Base-by-base conservation (phyloP, 78 protist genomes). In the Isochrysis galbana region DNA sequence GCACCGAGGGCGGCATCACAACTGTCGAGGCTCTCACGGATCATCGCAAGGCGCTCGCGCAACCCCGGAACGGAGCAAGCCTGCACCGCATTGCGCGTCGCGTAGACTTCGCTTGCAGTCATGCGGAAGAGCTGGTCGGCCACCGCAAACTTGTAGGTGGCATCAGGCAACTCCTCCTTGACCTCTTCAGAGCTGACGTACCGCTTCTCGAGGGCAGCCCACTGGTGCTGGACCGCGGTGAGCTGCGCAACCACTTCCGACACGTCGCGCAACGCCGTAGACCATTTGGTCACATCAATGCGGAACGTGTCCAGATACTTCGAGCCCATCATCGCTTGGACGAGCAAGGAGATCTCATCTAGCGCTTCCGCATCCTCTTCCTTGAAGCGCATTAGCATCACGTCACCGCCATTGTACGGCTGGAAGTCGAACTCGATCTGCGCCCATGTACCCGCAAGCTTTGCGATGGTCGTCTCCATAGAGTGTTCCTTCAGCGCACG, bases 181-280 rank as follows among this genome's bases (percentile, higher is more conserved):
- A 95, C 94, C 67, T 95, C 96, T 39, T 92, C 95, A 19, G 95
- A 93, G 87, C 94, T 94, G 70, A 91, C 88, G 89, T 93, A 95
- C 55, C 93, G 93, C 39, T 78, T 82, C 74, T 93, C 95, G 32
- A 95, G 87, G 61, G 93, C 54, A 23, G 87, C 87, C 96, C 96
- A 95, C 32, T 93, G 93, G 67, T 84, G 54, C 90, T 95, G 96
- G n/a, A 93, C 92, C 38, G 74, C 95, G 54, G 55, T 26, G 94
- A 94, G 19, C 44, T 83, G 44, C 38, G 61, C 5, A 19, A 91
- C 29, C 36, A 92, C 94, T 3, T 47, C 91, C 7, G 93, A 84
- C 29, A 92, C 82, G 11, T 67, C 82, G 22, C 92, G 1, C 22
- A 95, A 91, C 26, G n/a, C 41, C 29, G n/a, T 55, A 44, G 90